These are phyloP conservation scores for Colletotrichum scovillei DNA, from an alignment of 2,329 filamentous ascomycete genomes.

Conservation along the genomic window DNA sequence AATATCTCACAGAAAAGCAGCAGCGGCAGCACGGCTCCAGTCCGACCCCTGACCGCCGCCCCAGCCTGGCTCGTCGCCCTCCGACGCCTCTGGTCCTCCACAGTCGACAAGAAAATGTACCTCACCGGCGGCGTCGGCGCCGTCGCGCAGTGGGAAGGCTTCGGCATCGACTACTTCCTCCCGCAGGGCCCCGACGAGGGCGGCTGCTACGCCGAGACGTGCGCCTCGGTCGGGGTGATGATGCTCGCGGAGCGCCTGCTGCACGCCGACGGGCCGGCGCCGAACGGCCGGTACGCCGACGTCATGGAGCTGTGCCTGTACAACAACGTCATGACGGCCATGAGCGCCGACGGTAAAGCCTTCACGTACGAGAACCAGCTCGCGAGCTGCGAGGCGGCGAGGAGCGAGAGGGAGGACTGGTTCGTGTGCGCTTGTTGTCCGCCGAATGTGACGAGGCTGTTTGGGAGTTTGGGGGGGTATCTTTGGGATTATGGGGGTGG, in stretches of 20 bases:
- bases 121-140: slow-evolving; percentile 70
- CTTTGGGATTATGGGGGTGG: slow-evolving; percentile 58
- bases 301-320: slow-evolving; percentile 71
- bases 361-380: slow-evolving; percentile 74
- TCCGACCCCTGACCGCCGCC: slow-evolving; percentile 38
- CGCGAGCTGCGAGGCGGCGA: slow-evolving; percentile 61
- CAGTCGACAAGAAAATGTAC: slow-evolving; percentile 72
- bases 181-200: slow-evolving; percentile 70
- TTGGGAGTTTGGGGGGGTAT: slow-evolving; percentile 68
- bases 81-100: slow-evolving; percentile 66
- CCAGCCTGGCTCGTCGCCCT: slow-evolving; percentile 52
- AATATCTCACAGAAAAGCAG: slow-evolving; percentile 47
- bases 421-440: slow-evolving; percentile 71
- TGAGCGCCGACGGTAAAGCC: slow-evolving; percentile 64
- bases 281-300: slow-evolving; percentile 65
- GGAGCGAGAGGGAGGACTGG: slow-evolving; percentile 65
- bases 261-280: slow-evolving; percentile 53
- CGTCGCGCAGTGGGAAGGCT: slow-evolving; percentile 69
- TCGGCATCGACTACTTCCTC: slow-evolving; percentile 69
- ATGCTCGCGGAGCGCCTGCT: slow-evolving; percentile 69
- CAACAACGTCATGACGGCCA: slow-evolving; percentile 68
- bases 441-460: slow-evolving; percentile 66
- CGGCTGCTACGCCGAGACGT: slow-evolving; percentile 72
- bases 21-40: neutral
- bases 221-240: slow-evolving; percentile 69